phyloP scores from a whole-genome alignment of 768 basidiomycete genomes.

The Russula vinacea region DNA sequence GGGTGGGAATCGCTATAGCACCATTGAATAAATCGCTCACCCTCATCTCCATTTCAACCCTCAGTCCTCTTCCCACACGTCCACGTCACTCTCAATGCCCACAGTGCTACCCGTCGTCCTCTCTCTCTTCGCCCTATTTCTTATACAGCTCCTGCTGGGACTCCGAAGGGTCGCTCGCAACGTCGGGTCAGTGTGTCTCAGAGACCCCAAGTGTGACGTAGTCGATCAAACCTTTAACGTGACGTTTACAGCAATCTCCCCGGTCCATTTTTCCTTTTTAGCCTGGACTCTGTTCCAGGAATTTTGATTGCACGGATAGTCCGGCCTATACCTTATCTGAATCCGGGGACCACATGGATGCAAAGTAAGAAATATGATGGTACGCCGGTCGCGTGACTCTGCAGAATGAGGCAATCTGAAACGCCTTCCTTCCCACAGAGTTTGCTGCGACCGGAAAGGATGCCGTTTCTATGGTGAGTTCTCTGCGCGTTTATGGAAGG shows the following conservation, averaged over 20 bases:
- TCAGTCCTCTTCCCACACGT: not conserved
- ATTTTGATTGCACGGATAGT: not conserved
- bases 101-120: not conserved
- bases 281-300: not conserved
- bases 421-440: not conserved
- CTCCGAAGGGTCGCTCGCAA: constrained; percentile 9
- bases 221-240: not conserved
- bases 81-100: not conserved
- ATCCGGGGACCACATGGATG: not conserved
- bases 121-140: constrained; percentile 1
- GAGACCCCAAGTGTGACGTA: not conserved
- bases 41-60: no score
- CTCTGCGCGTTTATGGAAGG: not conserved
- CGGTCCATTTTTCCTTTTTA: constrained; percentile 13
- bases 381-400: not conserved
- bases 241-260: constrained; percentile 8
- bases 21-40: not conserved
- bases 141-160: constrained; percentile 2
- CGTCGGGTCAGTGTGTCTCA: constrained; percentile 6
- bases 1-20: not conserved
- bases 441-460: constrained; percentile 20
- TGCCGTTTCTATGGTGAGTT: not conserved
- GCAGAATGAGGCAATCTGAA: not conserved
- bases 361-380: constrained; percentile 1
- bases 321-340: not conserved